Evolutionary conservation across 306 rosid species (phyloP).

Genomic region (Luffa acutangula): DNA sequence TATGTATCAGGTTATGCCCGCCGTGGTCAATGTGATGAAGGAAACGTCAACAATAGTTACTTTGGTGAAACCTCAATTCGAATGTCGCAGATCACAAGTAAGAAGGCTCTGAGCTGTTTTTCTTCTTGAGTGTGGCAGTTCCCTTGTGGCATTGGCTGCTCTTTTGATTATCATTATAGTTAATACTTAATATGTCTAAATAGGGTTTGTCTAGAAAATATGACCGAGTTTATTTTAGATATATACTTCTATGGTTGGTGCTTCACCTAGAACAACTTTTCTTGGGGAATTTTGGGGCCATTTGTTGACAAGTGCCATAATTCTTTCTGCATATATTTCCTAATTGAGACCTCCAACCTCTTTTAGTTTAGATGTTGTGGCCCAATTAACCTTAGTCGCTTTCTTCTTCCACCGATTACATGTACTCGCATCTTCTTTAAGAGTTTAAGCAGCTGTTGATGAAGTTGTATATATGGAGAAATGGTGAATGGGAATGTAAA

Average conservation of each 20-base stretch:
- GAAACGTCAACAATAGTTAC: slow-evolving; percentile 70
- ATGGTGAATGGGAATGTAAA: neutral
- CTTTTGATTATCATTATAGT: neutral
- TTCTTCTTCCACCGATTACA: neutral
- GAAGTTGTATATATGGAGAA: neutral
- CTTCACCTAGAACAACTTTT: neutral
- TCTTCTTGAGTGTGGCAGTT: neutral
- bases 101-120: slow-evolving; percentile 11
- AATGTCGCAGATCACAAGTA: slow-evolving; percentile 86
- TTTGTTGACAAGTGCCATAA: neutral
- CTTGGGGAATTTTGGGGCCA: neutral
- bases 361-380: neutral
- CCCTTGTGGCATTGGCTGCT: neutral
- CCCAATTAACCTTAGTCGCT: neutral
- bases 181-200: neutral
- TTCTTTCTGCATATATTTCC: neutral
- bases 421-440: neutral
- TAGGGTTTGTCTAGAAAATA: neutral
- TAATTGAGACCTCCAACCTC: neutral
- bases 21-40: slow-evolving; percentile 71
- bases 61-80: slow-evolving; percentile 91
- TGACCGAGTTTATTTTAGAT: neutral
- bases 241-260: neutral
- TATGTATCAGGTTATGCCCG: slow-evolving; percentile 81
- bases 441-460: neutral